Evolutionary conservation across 2,329 filamentous ascomycete genomes (phyloP), one percentile per base, ranked within the genome.

Genomic region (Hyphodiscus sp.): DNA sequence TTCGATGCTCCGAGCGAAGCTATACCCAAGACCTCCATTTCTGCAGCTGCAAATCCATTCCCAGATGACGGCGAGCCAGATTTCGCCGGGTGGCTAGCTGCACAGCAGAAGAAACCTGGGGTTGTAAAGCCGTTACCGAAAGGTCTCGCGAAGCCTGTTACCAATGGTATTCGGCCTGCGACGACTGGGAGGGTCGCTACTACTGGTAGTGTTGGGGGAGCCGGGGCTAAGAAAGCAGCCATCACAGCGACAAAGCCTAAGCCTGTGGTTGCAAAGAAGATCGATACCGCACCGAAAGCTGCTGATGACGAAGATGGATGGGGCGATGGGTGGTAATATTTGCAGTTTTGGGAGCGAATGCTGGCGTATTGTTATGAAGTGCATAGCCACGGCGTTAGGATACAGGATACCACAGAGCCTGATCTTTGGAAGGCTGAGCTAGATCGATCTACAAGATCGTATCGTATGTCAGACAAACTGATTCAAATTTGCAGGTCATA

Each of bases 31-130:
- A 11, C 61, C 63, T 47, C 55, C 20, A 59, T 54, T 16, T 57
- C 47, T 16, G 63, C 68, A 18, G 60, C 66, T 42, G 51, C 66
- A 29, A 72, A 78, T 7, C 78, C 85, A 0, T 92, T 87, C 59
- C 89, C 92, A 55, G 91, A 96, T 62, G 84, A 87, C 23, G 85
- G 86, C 2, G 92, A 99, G 69, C 92, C 92, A 0, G 94, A 97
- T 69, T 97, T 99, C 70, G 92, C 91, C 5, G 91, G 91, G 5
- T 97, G 94, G 91, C 71, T 97, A 20, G 91, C 89, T 13, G 91
- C 91, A 13, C 90, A 96, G 68, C 79, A 85, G 58, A 96, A 95
- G 73, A 77, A 77, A 64, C 69, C 54, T 50, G 66, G 43, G 10
- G 58, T 67, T 52, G 48, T 47, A 1, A 94, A 88, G 60, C 74